These are phyloP conservation scores for Monosporascus sp. DNA, from an alignment of 2,329 filamentous ascomycete genomes.

Conservation along the genomic window DNA sequence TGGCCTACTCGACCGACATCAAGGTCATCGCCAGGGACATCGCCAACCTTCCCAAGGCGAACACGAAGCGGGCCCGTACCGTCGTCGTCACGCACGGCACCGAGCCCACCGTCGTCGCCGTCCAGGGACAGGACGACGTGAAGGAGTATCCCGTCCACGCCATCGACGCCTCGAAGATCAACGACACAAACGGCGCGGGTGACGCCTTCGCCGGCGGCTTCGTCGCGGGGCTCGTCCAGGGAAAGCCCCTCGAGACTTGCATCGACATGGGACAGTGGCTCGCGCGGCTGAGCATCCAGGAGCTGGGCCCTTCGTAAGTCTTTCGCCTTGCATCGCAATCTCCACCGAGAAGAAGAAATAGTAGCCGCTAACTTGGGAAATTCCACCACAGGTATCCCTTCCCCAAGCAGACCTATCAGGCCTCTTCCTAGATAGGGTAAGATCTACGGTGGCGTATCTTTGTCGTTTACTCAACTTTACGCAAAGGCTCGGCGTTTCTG, in stretches of 20 bases:
- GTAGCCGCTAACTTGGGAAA: slow-evolving; percentile 9
- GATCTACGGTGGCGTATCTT: slow-evolving; percentile 9
- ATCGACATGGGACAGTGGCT: slow-evolving; percentile 97
- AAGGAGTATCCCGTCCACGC: slow-evolving; percentile 76
- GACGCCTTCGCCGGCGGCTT: slow-evolving; percentile 97
- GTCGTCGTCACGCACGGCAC: slow-evolving; percentile 96
- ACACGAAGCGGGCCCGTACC: slow-evolving; percentile 73
- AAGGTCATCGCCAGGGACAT: slow-evolving; percentile 80
- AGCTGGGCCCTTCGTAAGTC: slow-evolving; percentile 91
- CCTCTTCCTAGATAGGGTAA: slow-evolving; percentile 27
- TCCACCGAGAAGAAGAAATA: neutral
- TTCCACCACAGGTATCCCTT: slow-evolving; percentile 61
- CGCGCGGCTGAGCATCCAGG: slow-evolving; percentile 86
- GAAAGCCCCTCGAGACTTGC: slow-evolving; percentile 69
- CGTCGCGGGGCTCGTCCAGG: slow-evolving; percentile 80
- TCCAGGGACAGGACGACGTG: slow-evolving; percentile 64
- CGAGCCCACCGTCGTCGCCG: slow-evolving; percentile 79
- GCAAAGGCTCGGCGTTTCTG: slow-evolving; percentile 21
- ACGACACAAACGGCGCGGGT: slow-evolving; percentile 94
- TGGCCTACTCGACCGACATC: slow-evolving; percentile 65
- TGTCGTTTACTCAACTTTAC: slow-evolving; percentile 31
- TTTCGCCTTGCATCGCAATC: neutral
- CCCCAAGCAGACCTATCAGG: slow-evolving; percentile 71
- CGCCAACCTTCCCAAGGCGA: slow-evolving; percentile 87
- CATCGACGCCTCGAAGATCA: slow-evolving; percentile 73